A percentile compares a stretch with the other conserved stretches of the same genome.
Evolutionary conservation across 1,284 basidiomycete genomes (phyloP).

Genomic region (Ganoderma boninense): DNA sequence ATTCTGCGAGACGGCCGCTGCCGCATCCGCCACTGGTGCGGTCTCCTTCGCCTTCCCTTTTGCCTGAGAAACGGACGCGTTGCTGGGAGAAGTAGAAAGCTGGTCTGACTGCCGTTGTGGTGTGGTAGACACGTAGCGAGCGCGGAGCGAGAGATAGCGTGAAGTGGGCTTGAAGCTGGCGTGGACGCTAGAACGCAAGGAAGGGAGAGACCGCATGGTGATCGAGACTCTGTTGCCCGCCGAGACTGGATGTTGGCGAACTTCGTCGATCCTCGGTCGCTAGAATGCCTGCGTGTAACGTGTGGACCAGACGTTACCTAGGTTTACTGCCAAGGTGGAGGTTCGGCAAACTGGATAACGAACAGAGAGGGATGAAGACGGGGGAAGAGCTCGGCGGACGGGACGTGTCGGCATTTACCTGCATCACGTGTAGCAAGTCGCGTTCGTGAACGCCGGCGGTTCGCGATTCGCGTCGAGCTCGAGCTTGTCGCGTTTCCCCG

Average conservation of each 20-base stretch:
- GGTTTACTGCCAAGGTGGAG: background rate
- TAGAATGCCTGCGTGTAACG: background rate
- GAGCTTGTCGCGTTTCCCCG: background rate
- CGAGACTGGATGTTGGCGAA: background rate
- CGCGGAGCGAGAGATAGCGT: background rate
- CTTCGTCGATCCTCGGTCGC: background rate
- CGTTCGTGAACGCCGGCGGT: background rate
- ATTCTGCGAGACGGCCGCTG: constrained; percentile 28
- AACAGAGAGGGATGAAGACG: background rate
- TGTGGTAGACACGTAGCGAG: constrained; percentile 21
- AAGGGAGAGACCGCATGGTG: constrained; percentile 6
- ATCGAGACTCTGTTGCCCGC: background rate
- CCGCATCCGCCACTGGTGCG: background rate
- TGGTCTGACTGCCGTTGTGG: constrained; percentile 16
- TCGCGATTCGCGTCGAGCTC: background rate
- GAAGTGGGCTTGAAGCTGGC: background rate
- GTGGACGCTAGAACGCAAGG: constrained; percentile 3
- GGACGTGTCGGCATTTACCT: background rate
- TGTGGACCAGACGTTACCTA: background rate
- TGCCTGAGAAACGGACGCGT: constrained; percentile 7
- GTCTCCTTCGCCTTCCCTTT: constrained; percentile 30
- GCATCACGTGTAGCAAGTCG: background rate
- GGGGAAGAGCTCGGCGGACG: background rate
- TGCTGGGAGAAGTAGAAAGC: constrained; percentile 4
- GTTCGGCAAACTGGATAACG: background rate